Percentiles rank a stretch among this genome's conserved stretches.
Conservation (phyloP, 208 protist species). For the Trypanosoma mega region DNA sequence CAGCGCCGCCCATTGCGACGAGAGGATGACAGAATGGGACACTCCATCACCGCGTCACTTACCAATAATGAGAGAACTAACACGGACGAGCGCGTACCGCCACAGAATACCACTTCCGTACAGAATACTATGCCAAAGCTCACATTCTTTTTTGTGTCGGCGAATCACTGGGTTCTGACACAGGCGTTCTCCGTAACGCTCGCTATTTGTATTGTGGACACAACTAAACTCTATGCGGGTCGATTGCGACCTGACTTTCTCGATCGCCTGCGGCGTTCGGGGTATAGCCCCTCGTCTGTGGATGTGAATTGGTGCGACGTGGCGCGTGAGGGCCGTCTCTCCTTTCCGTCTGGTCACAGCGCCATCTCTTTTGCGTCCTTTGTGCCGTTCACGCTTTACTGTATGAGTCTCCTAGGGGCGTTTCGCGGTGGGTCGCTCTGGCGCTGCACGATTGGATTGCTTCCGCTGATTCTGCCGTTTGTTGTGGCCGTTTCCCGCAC, state of each 20-base stretch:
- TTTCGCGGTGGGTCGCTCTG: constrained; percentile 19
- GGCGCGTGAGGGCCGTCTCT: constrained; percentile 31
- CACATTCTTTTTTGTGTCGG: constrained; percentile 24
- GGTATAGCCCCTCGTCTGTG: constrained; percentile 9
- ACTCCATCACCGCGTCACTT: no score
- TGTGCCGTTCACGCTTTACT: constrained; percentile 37
- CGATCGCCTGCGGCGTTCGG: constrained; percentile 29
- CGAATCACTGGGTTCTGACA: constrained; percentile 56
- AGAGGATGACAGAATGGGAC: no score
- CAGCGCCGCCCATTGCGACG: no score
- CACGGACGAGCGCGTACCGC: no score
- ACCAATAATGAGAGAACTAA: no score
- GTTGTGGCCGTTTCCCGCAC: constrained; percentile 55
- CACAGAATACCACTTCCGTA: no score
- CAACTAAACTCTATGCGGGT: constrained; percentile 62
- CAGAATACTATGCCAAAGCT: not conserved
- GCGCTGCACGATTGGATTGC: constrained; percentile 17
- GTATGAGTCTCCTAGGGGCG: constrained; percentile 16
- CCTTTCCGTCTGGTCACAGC: constrained; percentile 51
- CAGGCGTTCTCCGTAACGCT: constrained; percentile 28
- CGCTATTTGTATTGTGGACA: constrained; percentile 39
- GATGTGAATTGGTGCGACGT: constrained; percentile 18
- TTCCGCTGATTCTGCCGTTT: constrained; percentile 36
- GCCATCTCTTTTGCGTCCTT: constrained; percentile 36
- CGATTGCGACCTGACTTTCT: constrained; percentile 57